Conservation (phyloP, 192 early-diverging fungal genomes). For the Coemansia sp. region DNA sequence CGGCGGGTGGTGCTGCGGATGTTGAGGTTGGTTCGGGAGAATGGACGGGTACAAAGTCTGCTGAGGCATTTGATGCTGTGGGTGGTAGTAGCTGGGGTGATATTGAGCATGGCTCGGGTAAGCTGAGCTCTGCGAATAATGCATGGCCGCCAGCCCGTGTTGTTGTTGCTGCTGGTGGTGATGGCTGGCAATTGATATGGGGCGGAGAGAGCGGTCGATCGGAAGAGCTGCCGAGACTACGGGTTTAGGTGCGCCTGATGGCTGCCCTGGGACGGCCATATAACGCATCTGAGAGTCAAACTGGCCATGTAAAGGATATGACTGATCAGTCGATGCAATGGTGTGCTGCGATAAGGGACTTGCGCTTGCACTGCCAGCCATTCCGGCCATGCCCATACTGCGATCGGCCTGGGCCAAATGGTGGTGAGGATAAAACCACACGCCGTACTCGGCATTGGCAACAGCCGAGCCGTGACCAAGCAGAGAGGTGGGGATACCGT, state of each 20-base stretch:
- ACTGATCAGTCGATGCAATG: slow-evolving; percentile 28
- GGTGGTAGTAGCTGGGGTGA: slow-evolving; percentile 31
- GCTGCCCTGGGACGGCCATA: slow-evolving; percentile 48
- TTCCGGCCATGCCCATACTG: slow-evolving; percentile 22
- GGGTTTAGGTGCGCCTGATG: slow-evolving; percentile 33
- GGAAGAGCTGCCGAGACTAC: slow-evolving; percentile 9
- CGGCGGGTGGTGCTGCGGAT: slow-evolving; percentile 22
- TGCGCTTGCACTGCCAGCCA: slow-evolving; percentile 38
- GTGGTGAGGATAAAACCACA: slow-evolving; percentile 50
- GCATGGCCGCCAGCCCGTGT: slow-evolving; percentile 23
- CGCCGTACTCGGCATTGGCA: slow-evolving; percentile 37
- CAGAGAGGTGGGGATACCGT: slow-evolving; percentile 40
- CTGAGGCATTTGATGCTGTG: slow-evolving; percentile 20
- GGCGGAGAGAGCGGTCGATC: slow-evolving; percentile 34
- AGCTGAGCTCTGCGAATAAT: slow-evolving; percentile 6
- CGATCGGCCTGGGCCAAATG: slow-evolving; percentile 26
- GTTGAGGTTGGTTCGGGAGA: slow-evolving; percentile 14
- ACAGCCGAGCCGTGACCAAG: slow-evolving; percentile 40
- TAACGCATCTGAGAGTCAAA: slow-evolving; percentile 51
- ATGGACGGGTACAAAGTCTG: slow-evolving; percentile 24
- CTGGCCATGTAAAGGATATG: slow-evolving; percentile 33
- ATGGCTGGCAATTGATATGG: slow-evolving; percentile 11
- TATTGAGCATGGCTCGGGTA: slow-evolving; percentile 14
- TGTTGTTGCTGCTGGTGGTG: slow-evolving; percentile 22
- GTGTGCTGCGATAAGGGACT: slow-evolving; percentile 47